Conservation (phyloP, 2,329 filamentous ascomycete genomes). For the Neofusicoccum umdonicola region DNA sequence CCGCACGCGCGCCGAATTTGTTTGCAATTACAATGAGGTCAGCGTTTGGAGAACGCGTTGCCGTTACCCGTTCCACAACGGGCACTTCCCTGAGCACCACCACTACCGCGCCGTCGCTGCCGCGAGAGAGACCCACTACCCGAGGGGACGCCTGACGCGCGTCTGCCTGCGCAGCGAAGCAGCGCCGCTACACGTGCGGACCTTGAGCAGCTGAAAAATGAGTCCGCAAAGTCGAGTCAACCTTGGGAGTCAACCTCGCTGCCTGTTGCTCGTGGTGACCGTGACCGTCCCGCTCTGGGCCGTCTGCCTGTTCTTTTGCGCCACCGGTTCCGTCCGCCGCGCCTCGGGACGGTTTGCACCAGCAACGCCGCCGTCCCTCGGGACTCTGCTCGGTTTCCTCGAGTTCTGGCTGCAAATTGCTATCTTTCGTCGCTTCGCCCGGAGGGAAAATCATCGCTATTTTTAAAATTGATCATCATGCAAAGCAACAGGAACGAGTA, state of each 20-base stretch:
- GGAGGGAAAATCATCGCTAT: not conserved
- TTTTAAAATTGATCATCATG: conserved; percentile 5
- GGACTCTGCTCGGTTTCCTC: not conserved
- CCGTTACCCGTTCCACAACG: not conserved
- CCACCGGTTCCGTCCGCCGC: not conserved
- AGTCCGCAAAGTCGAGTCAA: not conserved
- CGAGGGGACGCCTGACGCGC: conserved; percentile 10
- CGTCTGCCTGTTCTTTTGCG: not conserved
- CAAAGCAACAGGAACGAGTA: not conserved
- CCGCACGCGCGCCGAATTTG: not conserved
- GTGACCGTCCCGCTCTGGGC: not conserved
- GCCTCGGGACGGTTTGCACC: not conserved
- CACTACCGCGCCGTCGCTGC: not conserved
- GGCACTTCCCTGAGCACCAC: not conserved
- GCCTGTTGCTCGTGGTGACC: not conserved
- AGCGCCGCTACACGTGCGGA: not conserved
- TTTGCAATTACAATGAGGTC: not conserved
- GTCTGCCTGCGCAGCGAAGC: not conserved
- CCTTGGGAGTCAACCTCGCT: conserved; percentile 2
- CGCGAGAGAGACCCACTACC: not conserved
- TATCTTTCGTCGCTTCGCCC: not conserved
- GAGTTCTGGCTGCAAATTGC: not conserved
- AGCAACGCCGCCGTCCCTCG: not conserved
- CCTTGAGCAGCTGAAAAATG: not conserved
- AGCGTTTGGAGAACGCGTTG: not conserved